phyloP scores from a whole-genome alignment of 140 eudicot species.

The Erigeron philadelphicus region DNA sequence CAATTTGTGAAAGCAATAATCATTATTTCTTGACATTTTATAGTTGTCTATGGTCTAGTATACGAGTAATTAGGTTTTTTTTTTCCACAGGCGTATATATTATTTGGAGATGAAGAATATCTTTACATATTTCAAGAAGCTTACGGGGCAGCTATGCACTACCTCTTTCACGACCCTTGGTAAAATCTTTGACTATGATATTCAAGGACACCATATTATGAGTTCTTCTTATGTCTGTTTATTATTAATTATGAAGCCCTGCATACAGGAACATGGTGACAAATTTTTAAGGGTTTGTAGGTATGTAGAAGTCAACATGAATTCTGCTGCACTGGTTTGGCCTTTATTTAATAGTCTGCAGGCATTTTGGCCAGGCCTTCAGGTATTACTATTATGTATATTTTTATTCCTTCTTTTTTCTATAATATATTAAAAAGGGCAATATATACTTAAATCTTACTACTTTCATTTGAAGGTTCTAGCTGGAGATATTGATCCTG shows the following conservation, averaged over 20 bases:
- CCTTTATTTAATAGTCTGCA: slow-evolving; percentile 91
- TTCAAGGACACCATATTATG: neutral
- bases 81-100: slow-evolving; percentile 58
- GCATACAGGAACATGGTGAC: slow-evolving; percentile 24
- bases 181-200: slow-evolving; percentile 22
- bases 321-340: slow-evolving; percentile 97
- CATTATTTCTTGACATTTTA: neutral
- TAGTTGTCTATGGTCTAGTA: neutral
- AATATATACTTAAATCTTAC: slow-evolving; percentile 18
- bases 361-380: slow-evolving; percentile 99
- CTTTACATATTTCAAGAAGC: slow-evolving; percentile 92
- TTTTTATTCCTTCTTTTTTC: neutral
- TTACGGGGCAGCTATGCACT: slow-evolving; percentile 90
- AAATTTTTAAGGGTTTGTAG: slow-evolving; percentile 38
- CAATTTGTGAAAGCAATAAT: slow-evolving; percentile 7
- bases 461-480: slow-evolving; percentile 54
- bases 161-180: slow-evolving; percentile 93
- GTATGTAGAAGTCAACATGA: slow-evolving; percentile 99
- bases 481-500: slow-evolving; percentile 98
- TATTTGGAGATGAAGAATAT: slow-evolving; percentile 96
- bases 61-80: neutral
- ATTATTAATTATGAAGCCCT: slow-evolving; percentile 9
- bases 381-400: slow-evolving; percentile 42
- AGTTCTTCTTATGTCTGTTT: neutral
- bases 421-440: neutral